Evolutionary conservation across 805 yeast genomes (phyloP), one percentile per base, ranked within the genome.

Genomic region (Ogataea pini): DNA sequence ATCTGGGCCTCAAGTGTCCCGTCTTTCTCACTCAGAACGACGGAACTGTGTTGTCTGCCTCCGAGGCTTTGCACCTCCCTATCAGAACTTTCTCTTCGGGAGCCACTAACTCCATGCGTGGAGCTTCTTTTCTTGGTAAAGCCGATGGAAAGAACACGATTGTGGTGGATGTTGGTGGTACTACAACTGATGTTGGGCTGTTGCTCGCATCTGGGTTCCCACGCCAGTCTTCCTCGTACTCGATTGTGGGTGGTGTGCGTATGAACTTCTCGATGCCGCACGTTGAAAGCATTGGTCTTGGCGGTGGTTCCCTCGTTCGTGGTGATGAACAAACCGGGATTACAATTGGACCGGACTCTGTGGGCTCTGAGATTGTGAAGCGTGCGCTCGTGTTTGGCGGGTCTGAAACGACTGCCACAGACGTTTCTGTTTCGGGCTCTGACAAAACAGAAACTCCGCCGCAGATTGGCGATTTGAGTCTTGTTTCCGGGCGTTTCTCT

Each of bases 251-350:
- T 13, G 80, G 79, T 31, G 80, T 76, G 6, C 59, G 75, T 46
- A 75, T 72, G 70, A 76, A 73, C 56, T 73, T 74, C 47, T 70
- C 78, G 9, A 76, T 74, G 79, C 79, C 79, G 3, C 78, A 74
- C 19, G 77, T 73, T 5, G 76, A 73, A 51, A 66, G 72, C 50
- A 72, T 76, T 46, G 80, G 80, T 2, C 63, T 76, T 2, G 80
- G 80, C 41, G 80, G 80, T 46, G 80, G 80, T 3, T 75, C 79
- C 2, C 60, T 72, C 16, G 76, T 76, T 2, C 57, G 72, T 43
- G 61, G 52, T 17, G 51, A 53, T 4, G 51, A 37, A 2, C 5
- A 4, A n/a, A 10, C 24, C 5, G 41, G 45, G 2, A 36, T 72
- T 9, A 61, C 68, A 9, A 62, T 76, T 31, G 80, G 80, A 2